Conservation (phyloP, 768 basidiomycete species). For the Russula olivacea region DNA sequence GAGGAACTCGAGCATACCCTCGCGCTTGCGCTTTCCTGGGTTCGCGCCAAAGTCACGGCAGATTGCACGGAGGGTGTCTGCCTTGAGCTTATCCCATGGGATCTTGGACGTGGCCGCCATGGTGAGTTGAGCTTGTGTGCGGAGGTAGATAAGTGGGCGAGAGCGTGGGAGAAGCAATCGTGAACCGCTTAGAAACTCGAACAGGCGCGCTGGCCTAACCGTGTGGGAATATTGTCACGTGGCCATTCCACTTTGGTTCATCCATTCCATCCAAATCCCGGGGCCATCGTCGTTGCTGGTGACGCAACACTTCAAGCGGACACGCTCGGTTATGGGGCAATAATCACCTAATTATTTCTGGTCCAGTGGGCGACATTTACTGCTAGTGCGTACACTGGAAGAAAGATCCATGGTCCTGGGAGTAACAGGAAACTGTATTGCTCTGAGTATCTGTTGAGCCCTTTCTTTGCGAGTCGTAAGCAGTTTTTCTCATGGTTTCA, state of each 20-base stretch:
- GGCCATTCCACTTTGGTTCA: neutral
- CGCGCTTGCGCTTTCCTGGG: slow-evolving; percentile 21
- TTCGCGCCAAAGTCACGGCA: slow-evolving; percentile 28
- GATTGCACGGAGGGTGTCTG: slow-evolving; percentile 28
- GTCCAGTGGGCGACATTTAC: no score
- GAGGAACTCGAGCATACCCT: slow-evolving; percentile 27
- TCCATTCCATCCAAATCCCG: no score
- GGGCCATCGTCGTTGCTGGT: no score
- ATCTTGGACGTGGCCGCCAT: slow-evolving; percentile 21
- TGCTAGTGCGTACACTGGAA: no score
- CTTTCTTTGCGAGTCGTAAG: no score
- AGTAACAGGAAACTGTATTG: no score
- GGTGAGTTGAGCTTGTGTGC: neutral
- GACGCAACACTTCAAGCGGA: no score
- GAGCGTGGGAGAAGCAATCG: slow-evolving; percentile 9
- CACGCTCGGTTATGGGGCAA: no score
- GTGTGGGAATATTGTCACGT: slow-evolving; percentile 8
- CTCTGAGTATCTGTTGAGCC: no score
- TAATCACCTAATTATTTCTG: no score
- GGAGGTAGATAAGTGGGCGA: slow-evolving; percentile 5
- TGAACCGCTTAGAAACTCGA: neutral
- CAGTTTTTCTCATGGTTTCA: no score
- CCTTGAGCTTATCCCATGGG: slow-evolving; percentile 28
- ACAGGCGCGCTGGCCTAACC: neutral
- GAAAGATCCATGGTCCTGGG: no score